These are phyloP conservation scores for Suhomyces terraborum DNA, from an alignment of 1,139 yeast species.

Conservation along the genomic window DNA sequence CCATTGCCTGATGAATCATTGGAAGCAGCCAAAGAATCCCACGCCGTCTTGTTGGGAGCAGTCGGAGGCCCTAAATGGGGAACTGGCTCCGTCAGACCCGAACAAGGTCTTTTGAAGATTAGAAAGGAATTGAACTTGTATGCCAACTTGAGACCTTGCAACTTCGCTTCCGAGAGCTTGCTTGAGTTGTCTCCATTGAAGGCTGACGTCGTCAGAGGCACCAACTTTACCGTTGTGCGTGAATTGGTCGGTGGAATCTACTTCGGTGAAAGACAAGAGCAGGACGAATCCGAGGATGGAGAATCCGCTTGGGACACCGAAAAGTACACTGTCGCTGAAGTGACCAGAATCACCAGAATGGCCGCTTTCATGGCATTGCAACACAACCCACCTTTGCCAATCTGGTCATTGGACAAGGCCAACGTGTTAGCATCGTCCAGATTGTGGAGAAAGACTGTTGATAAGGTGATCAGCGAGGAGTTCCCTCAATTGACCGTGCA, in stretches of 20 bases:
- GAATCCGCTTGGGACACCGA: constrained; percentile 89
- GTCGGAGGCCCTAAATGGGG: constrained; percentile 99
- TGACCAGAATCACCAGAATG: constrained; percentile 94
- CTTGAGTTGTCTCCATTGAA: constrained; percentile 86
- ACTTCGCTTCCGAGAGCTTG: constrained; percentile 84
- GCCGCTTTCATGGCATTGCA: constrained; percentile 96
- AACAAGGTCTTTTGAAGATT: constrained; percentile 90
- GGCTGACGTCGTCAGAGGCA: constrained; percentile 81
- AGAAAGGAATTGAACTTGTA: constrained; percentile 91
- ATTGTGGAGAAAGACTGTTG: constrained; percentile 93
- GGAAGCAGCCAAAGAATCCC: constrained; percentile 82
- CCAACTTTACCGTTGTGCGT: constrained; percentile 89
- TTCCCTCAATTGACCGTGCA: constrained; percentile 85
- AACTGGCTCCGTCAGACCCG: constrained; percentile 92
- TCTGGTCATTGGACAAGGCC: constrained; percentile 97
- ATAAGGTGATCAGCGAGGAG: constrained; percentile 77
- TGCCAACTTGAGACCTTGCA: constrained; percentile 96
- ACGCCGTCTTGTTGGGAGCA: constrained; percentile 94
- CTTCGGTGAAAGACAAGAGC: constrained; percentile 94
- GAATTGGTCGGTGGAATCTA: constrained; percentile 98
- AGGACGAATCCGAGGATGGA: constrained; percentile 67
- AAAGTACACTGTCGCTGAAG: constrained; percentile 85
- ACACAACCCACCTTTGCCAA: constrained; percentile 87
- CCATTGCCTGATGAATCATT: constrained; percentile 90
- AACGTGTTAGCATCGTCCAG: constrained; percentile 95